Conservation (phyloP, 805 yeast genomes). For the Kodamaea sagamina region DNA sequence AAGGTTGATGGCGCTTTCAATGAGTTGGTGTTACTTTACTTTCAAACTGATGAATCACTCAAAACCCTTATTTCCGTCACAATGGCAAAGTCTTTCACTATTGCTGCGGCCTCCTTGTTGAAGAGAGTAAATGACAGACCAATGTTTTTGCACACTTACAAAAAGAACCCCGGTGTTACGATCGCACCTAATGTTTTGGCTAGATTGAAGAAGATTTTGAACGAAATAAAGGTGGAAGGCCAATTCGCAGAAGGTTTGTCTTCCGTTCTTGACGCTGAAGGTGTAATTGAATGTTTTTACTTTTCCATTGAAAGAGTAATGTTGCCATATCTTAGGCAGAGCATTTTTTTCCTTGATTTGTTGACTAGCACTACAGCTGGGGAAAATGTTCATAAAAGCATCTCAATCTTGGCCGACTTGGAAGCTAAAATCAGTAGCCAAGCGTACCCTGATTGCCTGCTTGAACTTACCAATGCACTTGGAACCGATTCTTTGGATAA, state of each 20-base stretch:
- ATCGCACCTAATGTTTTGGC: not conserved
- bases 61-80: slow-evolving; percentile 36
- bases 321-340: slow-evolving; percentile 38
- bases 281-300: slow-evolving; percentile 1
- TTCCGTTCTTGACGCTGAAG: not conserved
- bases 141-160: not conserved
- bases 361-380: slow-evolving; percentile 32
- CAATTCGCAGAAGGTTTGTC: not conserved
- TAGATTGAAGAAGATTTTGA: slow-evolving; percentile 2
- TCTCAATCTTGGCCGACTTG: slow-evolving; percentile 20
- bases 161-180: slow-evolving; percentile 12
- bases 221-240: not conserved
- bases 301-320: slow-evolving; percentile 22
- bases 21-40: slow-evolving; percentile 41
- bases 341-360: slow-evolving; percentile 34
- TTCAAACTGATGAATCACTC: slow-evolving; percentile 49
- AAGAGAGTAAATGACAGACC: not conserved
- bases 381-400: slow-evolving; percentile 23
- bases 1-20: slow-evolving; percentile 31
- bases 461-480: slow-evolving; percentile 27
- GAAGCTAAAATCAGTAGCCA: slow-evolving; percentile 20
- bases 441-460: slow-evolving; percentile 20
- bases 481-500: slow-evolving; percentile 26
- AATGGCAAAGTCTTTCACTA: slow-evolving; percentile 29
- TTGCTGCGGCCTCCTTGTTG: slow-evolving; percentile 1